Percentiles rank a stretch among this genome's conserved stretches.
phyloP scores from a whole-genome alignment of 75 land plant species.

The Pinus taeda region DNA sequence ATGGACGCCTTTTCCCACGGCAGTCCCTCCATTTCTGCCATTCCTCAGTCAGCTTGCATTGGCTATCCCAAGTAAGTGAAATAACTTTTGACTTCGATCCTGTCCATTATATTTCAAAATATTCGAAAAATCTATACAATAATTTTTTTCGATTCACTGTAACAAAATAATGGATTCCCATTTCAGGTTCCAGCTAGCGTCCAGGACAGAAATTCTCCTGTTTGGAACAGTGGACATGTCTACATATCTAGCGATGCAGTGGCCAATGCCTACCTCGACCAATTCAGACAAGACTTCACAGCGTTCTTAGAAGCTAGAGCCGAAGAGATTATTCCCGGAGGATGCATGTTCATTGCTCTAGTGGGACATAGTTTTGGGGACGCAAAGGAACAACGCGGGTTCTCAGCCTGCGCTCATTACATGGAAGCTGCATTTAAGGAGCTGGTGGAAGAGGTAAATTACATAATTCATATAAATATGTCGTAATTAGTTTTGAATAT shows the following conservation, averaged over 20 bases:
- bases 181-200: too few species aligned
- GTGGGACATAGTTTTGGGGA: background rate
- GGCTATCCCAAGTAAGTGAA: slow-evolving; percentile 33
- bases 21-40: slow-evolving; percentile 27
- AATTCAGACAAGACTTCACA: background rate
- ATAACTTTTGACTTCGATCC: too few species aligned
- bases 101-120: too few species aligned
- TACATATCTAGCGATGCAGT: too few species aligned
- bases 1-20: slow-evolving; percentile 33
- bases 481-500: background rate
- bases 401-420: background rate
- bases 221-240: too few species aligned
- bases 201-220: too few species aligned
- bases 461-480: background rate
- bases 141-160: too few species aligned
- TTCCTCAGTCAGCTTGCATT: slow-evolving; percentile 29
- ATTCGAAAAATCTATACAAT: too few species aligned
- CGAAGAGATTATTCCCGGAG: background rate
- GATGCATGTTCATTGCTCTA: background rate
- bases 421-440: slow-evolving; percentile 6
- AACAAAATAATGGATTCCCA: too few species aligned
- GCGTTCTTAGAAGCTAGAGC: background rate
- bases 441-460: slow-evolving; percentile 18
- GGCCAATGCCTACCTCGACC: too few species aligned
- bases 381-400: slow-evolving; percentile 18